These are phyloP conservation scores for Climacium dendroides DNA, from an alignment of 225 moss, liverwort and hornwort genomes.

Conservation along the genomic window DNA sequence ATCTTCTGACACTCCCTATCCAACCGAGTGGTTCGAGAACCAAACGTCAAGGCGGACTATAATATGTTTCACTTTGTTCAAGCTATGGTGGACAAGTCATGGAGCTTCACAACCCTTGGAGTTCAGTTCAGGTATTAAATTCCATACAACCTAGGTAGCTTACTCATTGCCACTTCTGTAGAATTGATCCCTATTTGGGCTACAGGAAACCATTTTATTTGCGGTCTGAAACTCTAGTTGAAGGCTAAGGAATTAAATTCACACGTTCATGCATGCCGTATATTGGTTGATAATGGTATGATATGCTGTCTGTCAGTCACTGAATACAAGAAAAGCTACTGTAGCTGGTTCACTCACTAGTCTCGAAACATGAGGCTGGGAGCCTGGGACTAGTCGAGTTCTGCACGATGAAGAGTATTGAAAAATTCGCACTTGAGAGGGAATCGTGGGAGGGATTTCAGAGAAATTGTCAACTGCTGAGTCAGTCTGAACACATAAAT, in stretches of 20 bases:
- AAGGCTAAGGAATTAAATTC: background rate
- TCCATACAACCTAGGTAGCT: background rate
- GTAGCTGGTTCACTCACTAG: background rate
- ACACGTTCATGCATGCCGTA: background rate
- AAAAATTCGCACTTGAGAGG: background rate
- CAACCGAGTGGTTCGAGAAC: background rate
- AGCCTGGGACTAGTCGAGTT: background rate
- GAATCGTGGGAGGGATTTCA: background rate
- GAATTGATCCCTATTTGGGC: background rate
- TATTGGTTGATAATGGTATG: background rate
- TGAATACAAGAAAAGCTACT: background rate
- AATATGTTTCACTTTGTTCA: background rate
- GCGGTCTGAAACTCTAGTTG: background rate
- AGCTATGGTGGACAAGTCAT: background rate
- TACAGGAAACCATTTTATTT: background rate
- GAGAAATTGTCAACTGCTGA: background rate
- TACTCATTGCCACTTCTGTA: background rate
- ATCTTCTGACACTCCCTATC: background rate
- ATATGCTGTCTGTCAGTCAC: background rate
- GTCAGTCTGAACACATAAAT: background rate
- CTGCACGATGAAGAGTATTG: slow-evolving; percentile 9
- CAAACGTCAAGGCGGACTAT: background rate
- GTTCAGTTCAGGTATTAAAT: background rate
- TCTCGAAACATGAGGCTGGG: background rate
- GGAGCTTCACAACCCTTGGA: background rate